Base-by-base conservation (phyloP, 2,329 filamentous ascomycete species). In the Cyphellophora attinorum region DNA sequence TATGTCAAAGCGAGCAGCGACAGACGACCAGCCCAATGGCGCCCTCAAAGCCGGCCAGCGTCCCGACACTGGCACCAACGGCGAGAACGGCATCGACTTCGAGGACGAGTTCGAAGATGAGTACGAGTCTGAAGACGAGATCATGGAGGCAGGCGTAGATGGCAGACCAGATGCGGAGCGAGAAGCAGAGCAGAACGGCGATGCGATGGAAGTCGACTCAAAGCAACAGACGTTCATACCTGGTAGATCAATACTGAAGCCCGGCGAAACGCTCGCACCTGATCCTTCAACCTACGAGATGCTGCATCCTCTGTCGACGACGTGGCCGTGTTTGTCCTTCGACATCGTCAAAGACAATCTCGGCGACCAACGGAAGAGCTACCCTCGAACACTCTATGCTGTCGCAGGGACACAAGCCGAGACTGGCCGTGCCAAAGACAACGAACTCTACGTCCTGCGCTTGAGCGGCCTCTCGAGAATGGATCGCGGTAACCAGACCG, bases 281-380 rank as follows among this genome's bases (percentile, higher is more conserved):
- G 91, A 98, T 61, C 71, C 84, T 39, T 85, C 83, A n/a, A 89
- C 89, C 5, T 98, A 98, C 66, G 82, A 95, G 58, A 93, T 98
- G 86, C 76, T 98, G 40, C 91, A 98, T 68, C 85, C 78, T 42
- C 74, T 98, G 45, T 91, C 82, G 59, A 88, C 88, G 5, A 86
- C 86, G 1, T 98, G 91, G 91, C 91, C 91, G 3, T 98, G 91
- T 57, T 73, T 98, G 11, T 96, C 89, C 2, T 94, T 95, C 61
- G 91, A 96, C 57, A 81, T 98, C 40, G 62, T 98, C 43, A 79
- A 73, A 50, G 91, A 98, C 62, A 70, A 71, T 34, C 73, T 98
- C 12, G 91, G 91, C 47, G 81, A 94, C 55, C 79, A 85, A 59
- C 81, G 91, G 54, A 93, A 81, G 59, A 79, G 81, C n/a, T 98